Evolutionary conservation across 306 rosid genomes (phyloP).

Genomic region (Myrica gale): DNA sequence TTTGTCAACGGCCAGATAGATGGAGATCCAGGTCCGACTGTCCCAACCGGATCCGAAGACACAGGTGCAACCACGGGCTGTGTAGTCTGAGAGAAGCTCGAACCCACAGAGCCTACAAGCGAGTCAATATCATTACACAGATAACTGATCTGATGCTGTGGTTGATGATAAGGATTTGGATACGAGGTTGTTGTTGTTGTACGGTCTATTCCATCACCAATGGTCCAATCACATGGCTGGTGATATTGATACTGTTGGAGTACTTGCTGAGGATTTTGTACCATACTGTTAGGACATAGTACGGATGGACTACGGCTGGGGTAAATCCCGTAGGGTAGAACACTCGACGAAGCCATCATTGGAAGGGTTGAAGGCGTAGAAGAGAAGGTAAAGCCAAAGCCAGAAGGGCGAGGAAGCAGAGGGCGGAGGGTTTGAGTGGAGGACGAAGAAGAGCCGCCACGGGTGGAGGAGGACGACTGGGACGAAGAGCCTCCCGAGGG

Average conservation of each 20-base stretch:
- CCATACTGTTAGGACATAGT: constrained; percentile 17
- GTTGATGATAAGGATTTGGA: constrained; percentile 21
- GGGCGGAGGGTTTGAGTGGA: constrained; percentile 68
- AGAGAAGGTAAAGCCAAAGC: constrained; percentile 33
- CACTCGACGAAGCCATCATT: constrained; percentile 20
- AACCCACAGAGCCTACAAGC: constrained; percentile 34
- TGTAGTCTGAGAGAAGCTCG: constrained; percentile 31
- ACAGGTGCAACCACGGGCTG: constrained; percentile 33
- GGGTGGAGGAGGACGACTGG: constrained; percentile 31
- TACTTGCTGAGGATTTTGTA: not conserved
- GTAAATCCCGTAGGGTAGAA: constrained; percentile 34
- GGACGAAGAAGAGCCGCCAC: constrained; percentile 34
- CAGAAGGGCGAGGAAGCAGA: constrained; percentile 69
- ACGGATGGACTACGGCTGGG: constrained; percentile 17
- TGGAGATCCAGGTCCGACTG: constrained; percentile 50
- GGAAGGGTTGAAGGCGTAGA: constrained; percentile 33
- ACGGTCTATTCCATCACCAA: not conserved
- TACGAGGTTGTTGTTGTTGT: constrained; percentile 27
- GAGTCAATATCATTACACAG: constrained; percentile 27
- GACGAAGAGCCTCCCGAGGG: constrained; percentile 42
- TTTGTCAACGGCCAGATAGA: constrained; percentile 55
- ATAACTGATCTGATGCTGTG: constrained; percentile 20
- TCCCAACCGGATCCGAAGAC: constrained; percentile 43
- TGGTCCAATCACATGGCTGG: constrained; percentile 11
- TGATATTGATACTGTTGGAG: constrained; percentile 22